Base-by-base conservation (phyloP, 352 stramenopile genomes). In the Globisporangium polare region DNA sequence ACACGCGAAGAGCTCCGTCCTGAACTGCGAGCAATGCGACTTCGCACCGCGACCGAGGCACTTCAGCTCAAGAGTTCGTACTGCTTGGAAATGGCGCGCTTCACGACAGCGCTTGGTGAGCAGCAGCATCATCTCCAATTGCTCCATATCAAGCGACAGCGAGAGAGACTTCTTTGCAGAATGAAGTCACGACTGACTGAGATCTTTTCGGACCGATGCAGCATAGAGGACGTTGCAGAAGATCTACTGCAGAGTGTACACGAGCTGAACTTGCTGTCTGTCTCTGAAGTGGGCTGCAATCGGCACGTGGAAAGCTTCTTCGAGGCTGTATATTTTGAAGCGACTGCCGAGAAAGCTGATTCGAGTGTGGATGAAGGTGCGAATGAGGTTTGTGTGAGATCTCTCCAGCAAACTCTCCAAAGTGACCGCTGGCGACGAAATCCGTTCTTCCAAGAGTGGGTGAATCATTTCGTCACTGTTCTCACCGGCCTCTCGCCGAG, bases 381-480 rank as follows among this genome's bases (percentile, higher is more conserved):
- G 26, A 22, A 33, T 18, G 2, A 9, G 17, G 35, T 37, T n/a
- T 17, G 7, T 20, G 18, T 35, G 9, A 1, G 0, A 2, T 24
- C 20, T 10, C 29, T 58, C 22, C 20, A 35, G 13, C 29, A 24
- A 27, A 49, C 17, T 35, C 35, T 58, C 1, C 35, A 18, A 6
- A 24, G 15, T 37, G 37, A 33, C 1, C 53, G 35, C 20, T 58
- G 53, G 53, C 10, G 39, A 13, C 18, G n/a, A 20, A 53, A 54
- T 43, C 41, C 42, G 26, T 62, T 62, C 45, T 62, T 54, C 17
- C 27, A 12, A 5, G n/a, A 29, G 4, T 62, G 55, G 55, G 24
- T 22, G 18, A 4, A 43, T 20, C 27, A 13, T 27, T 17, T 62
- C 12, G 18, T 5, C 12, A 20, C 29, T 49, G 53, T 35, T 5